phyloP scores from a whole-genome alignment of 2,329 filamentous ascomycete genomes.

The Grosmannia clavigera region DNA sequence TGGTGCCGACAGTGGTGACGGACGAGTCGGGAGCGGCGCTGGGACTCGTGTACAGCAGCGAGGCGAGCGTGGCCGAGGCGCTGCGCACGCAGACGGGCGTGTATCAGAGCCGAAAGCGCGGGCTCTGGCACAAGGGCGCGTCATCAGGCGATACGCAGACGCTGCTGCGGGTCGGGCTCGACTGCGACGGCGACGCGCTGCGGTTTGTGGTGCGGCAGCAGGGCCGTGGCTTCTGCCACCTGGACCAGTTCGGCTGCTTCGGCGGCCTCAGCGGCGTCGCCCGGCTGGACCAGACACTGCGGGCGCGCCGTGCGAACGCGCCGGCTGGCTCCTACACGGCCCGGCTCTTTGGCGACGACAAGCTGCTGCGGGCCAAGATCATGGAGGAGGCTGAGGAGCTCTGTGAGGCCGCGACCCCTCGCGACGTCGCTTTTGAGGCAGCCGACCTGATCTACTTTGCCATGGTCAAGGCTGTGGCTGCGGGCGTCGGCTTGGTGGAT shows the following conservation, averaged over 20 bases:
- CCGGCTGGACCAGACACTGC: slow-evolving; percentile 75
- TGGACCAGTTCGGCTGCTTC: slow-evolving; percentile 87
- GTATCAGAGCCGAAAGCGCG: slow-evolving; percentile 91
- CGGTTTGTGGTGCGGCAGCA: slow-evolving; percentile 84
- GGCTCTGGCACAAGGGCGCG: slow-evolving; percentile 92
- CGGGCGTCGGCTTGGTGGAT: slow-evolving; percentile 75
- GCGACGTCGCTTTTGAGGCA: slow-evolving; percentile 80
- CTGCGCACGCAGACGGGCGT: slow-evolving; percentile 68
- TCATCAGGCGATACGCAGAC: slow-evolving; percentile 91
- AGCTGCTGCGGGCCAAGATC: slow-evolving; percentile 85
- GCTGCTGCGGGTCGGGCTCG: slow-evolving; percentile 68
- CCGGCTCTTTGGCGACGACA: slow-evolving; percentile 80
- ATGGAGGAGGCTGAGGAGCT: slow-evolving; percentile 97
- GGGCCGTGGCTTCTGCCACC: slow-evolving; percentile 81
- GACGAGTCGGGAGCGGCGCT: slow-evolving; percentile 77
- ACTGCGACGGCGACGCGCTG: slow-evolving; percentile 89
- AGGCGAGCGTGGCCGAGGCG: slow-evolving; percentile 79
- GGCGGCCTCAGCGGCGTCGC: slow-evolving; percentile 72
- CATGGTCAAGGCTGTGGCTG: slow-evolving; percentile 73
- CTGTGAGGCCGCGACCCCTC: slow-evolving; percentile 58
- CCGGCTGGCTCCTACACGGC: slow-evolving; percentile 89
- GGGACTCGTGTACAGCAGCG: slow-evolving; percentile 87
- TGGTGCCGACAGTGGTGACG: slow-evolving; percentile 82
- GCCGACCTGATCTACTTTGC: slow-evolving; percentile 96
- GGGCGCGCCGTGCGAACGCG: slow-evolving; percentile 68